Percentiles rank a stretch among this genome's conserved stretches.
Evolutionary conservation across 225 moss, liverwort and hornwort species (phyloP).

Genomic region (Straminergon stramineum): DNA sequence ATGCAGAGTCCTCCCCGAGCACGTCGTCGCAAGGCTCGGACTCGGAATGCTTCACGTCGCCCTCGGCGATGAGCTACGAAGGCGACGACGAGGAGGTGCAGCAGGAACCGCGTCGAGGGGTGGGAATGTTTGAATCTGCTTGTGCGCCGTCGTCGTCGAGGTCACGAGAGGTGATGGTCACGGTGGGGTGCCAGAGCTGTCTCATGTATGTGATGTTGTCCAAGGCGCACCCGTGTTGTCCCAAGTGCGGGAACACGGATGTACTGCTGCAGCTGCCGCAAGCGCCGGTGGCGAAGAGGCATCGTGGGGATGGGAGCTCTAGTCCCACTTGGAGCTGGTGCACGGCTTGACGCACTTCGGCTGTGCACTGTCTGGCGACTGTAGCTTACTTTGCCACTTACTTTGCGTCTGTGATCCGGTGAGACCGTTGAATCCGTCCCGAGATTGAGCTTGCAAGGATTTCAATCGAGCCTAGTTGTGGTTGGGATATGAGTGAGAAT

Average conservation of each 20-base stretch:
- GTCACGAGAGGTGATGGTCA: conserved; percentile 33
- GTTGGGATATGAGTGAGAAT: not conserved
- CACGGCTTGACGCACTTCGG: not conserved
- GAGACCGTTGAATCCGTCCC: not conserved
- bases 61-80: conserved; percentile 73
- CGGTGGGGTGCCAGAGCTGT: conserved; percentile 65
- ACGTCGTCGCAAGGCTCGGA: conserved; percentile 46
- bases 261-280: conserved; percentile 38
- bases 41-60: conserved; percentile 38
- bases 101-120: not conserved
- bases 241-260: conserved; percentile 60
- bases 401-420: not conserved
- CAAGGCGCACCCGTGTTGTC: conserved; percentile 61
- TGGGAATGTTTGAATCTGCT: not conserved
- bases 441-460: not conserved
- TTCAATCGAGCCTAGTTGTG: not conserved
- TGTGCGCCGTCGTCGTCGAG: not conserved
- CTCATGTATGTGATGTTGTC: conserved; percentile 68
- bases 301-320: not conserved
- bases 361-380: not conserved
- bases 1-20: conserved; percentile 7
- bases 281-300: conserved; percentile 23
- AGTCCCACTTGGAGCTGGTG: conserved; percentile 38
- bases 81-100: conserved; percentile 23
- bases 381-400: not conserved